Conservation (phyloP, 129 eudicot genomes). For the Deinandra increscens region DNA sequence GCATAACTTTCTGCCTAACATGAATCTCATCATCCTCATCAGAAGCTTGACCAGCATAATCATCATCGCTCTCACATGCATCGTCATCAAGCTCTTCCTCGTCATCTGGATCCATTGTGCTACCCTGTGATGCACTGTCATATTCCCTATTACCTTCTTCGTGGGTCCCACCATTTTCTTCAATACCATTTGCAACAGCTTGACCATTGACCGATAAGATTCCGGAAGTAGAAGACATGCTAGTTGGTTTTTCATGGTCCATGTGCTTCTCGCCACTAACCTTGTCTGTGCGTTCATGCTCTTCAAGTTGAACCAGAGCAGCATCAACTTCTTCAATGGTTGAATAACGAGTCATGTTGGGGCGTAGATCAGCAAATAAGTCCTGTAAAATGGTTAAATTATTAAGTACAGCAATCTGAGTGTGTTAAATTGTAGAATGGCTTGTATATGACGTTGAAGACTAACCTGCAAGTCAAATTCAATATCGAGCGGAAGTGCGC, state of each 20-base stretch:
- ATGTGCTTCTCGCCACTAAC: constrained; percentile 60
- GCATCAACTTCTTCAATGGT: constrained; percentile 78
- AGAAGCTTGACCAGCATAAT: constrained; percentile 63
- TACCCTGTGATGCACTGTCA: constrained; percentile 80
- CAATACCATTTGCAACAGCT: constrained; percentile 52
- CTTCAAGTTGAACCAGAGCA: constrained; percentile 74
- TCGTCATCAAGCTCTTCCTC: constrained; percentile 77
- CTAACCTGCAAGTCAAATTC: constrained; percentile 98
- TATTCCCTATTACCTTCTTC: constrained; percentile 59
- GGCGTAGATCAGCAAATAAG: constrained; percentile 82
- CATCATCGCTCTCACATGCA: constrained; percentile 68
- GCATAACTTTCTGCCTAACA: constrained; percentile 72
- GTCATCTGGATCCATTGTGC: constrained; percentile 61
- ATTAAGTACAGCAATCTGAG: not conserved
- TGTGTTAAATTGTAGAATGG: not conserved
- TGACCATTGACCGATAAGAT: constrained; percentile 53
- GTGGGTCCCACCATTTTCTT: constrained; percentile 72
- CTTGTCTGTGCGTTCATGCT: constrained; percentile 70
- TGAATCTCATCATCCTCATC: constrained; percentile 89
- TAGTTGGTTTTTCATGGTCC: constrained; percentile 48
- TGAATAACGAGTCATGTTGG: constrained; percentile 82
- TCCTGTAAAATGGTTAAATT: constrained; percentile 52
- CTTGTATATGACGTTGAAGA: not conserved
- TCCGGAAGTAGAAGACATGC: constrained; percentile 43
- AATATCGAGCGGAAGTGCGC: constrained; percentile 83